Percentiles rank a stretch among this genome's conserved stretches.
Conservation (phyloP, 1,284 basidiomycete species). For the Rhizopogon hawkerae region DNA sequence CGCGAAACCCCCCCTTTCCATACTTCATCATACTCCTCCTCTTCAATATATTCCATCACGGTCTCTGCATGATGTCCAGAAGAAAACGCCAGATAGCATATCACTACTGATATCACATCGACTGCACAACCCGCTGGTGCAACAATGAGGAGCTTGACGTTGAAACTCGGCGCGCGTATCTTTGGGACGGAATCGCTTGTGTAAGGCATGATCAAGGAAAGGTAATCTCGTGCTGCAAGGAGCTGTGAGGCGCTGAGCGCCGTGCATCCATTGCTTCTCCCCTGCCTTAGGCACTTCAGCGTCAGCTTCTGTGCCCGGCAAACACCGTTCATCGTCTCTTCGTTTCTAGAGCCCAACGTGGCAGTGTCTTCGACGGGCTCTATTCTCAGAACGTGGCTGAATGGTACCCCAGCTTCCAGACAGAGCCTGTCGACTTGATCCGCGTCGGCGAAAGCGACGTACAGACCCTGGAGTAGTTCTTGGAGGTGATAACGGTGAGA, state of each 20-base stretch:
- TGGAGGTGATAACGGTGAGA: slow-evolving; percentile 6
- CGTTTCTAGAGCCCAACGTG: not conserved
- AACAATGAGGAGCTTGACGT: slow-evolving; percentile 13
- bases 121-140: slow-evolving; percentile 11
- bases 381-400: slow-evolving; percentile 19
- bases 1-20: slow-evolving; percentile 12
- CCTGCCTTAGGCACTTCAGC: slow-evolving; percentile 1
- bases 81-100: slow-evolving; percentile 16
- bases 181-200: not conserved
- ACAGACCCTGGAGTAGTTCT: slow-evolving; percentile 11
- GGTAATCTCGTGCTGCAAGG: slow-evolving; percentile 16
- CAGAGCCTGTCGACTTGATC: slow-evolving; percentile 8
- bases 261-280: not conserved
- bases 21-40: slow-evolving; percentile 6
- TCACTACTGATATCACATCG: slow-evolving; percentile 14
- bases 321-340: not conserved
- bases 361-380: not conserved
- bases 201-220: slow-evolving; percentile 14
- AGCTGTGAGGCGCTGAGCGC: slow-evolving; percentile 9
- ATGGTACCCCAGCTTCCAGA: slow-evolving; percentile 8
- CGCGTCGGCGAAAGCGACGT: slow-evolving; percentile 14
- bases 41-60: slow-evolving; percentile 3
- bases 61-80: slow-evolving; percentile 3
- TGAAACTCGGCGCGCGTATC: not conserved
- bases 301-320: slow-evolving; percentile 4